Evolutionary conservation across 306 rosid genomes (phyloP), one percentile per base, ranked within the genome.

Genomic region (Dicorynia guianensis): DNA sequence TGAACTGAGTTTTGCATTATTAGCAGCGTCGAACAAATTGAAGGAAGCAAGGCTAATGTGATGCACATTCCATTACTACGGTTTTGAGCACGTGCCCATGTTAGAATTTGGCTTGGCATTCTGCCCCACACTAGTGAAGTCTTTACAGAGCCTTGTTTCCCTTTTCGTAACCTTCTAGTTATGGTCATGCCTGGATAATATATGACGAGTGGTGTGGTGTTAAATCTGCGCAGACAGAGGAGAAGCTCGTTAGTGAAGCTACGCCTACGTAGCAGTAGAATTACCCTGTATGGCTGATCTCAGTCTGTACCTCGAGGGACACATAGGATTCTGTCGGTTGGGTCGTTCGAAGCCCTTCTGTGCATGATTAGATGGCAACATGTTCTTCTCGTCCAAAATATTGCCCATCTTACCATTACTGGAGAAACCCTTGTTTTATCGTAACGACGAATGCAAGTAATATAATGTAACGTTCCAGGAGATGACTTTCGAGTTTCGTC

Each of bases 41-140:
- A 36, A 15, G 33, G n/a, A 33, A 58, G 57, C 46, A 8, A 67
- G 47, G 34, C 3, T 33, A 25, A 10, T 52, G 47, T 19, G 50
- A 34, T 46, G 39, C 59, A 43, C 20, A 54, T 71, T 54, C 11
- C 4, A 52, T 54, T 52, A 71, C 65, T 50, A 17, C 62, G 35
- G 44, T 43, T 46, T 36, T 14, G 52, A 17, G 44, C 75, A 79
- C 76, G 50, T 74, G 61, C 9, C 47, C 47, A 17, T 46, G 79
- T 60, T 59, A 38, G 17, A 67, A 50, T 67, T 40, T 74, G 48
- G 30, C 18, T 54, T 7, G 5, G 76, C 80, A 74, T 57, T 52
- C 11, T 68, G 55, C 48, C 77, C 84, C 80, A 80, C 73, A n/a
- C 19, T 33, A 14, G 20, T 38, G 14, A 69, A 77, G 38, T 48